These are phyloP conservation scores for Salvia splendens DNA, from an alignment of 257 asterid species.

Conservation along the genomic window DNA sequence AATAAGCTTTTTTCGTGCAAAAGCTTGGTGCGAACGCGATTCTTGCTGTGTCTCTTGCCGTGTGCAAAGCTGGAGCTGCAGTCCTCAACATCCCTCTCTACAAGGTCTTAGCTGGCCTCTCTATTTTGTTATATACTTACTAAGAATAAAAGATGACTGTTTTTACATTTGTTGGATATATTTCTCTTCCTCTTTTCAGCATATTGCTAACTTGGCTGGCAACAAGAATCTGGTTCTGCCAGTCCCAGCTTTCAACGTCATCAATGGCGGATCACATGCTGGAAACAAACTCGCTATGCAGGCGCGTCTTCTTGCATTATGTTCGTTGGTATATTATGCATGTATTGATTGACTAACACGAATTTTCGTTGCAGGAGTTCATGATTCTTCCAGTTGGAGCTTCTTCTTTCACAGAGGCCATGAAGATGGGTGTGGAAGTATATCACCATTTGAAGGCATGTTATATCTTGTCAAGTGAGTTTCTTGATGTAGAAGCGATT, in stretches of 20 bases:
- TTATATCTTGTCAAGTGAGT: neutral
- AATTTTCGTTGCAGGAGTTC: constrained; percentile 60
- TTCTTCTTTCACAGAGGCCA: constrained; percentile 88
- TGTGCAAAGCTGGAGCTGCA: constrained; percentile 95
- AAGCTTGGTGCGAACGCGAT: constrained; percentile 99
- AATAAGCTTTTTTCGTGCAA: constrained; percentile 19
- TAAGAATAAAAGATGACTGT: too few species aligned
- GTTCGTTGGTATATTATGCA: neutral
- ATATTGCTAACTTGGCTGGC: constrained; percentile 94
- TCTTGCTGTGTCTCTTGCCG: constrained; percentile 93
- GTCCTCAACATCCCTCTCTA: constrained; percentile 71
- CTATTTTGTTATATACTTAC: too few species aligned
- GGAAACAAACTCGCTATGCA: constrained; percentile 99
- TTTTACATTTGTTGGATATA: neutral
- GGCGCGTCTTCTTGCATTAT: constrained; percentile 42
- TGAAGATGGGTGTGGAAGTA: constrained; percentile 99
- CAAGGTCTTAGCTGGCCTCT: constrained; percentile 55
- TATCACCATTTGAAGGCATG: constrained; percentile 91
- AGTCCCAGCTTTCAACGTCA: constrained; percentile 97
- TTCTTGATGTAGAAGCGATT: too few species aligned
- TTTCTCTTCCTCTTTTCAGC: constrained; percentile 49
- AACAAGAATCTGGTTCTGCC: constrained; percentile 93
- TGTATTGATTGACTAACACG: neutral
- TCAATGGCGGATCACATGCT: constrained; percentile 98
- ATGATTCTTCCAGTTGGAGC: constrained; percentile 99